Base-by-base conservation (phyloP, 2,329 filamentous ascomycete species). In the Chalaropsis ovoidea region DNA sequence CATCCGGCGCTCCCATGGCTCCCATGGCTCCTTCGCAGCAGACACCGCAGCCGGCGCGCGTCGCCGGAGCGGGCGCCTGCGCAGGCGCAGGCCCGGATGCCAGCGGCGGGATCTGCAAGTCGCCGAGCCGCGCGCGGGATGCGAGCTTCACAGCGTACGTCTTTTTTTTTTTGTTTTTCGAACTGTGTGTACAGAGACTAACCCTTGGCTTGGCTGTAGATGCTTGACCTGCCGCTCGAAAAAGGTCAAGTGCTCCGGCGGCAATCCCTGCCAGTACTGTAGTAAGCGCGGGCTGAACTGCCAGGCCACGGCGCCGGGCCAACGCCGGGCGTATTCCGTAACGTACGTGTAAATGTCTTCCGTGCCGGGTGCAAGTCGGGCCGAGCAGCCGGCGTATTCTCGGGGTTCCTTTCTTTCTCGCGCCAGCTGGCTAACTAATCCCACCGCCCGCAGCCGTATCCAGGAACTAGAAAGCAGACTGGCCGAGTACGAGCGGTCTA, bases 71-170 rank as follows among this genome's bases (percentile, higher is more conserved):
- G 7, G 54, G 10, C 10, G 27, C 5, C 7, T 15, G 22, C 6
- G 10, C 52, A 15, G 31, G 54, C 22, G 2, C 54, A n/a, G 54
- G 27, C 24, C 27, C 54, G 27, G 54, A 13, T n/a, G n/a, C 27
- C 27, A 19, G 31, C 31, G 67, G 73, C n/a, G 76, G 76, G 5
- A 73, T 76, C 8, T 78, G 76, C 0, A 72, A 80, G 67, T 72
- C 79, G 56, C 71, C 71, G 5, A 75, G 75, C n/a, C 74, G 81
- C 19, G 74, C 75, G 68, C 80, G 78, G 67, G 78, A 79, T 70
- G 75, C 78, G 68, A 76, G 76, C 68, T 80, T 81, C 80, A 80
- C 71, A 76, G 75, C 43, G 76, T 78, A 42, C 75, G 80, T 69
- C 72, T 84, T 19, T 79, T 42, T 67, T 24, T 41, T 45, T 8